These are phyloP conservation scores for Hyaloperonospora arabidopsidis DNA, from an alignment of 352 stramenopile genomes.

Conservation along the genomic window DNA sequence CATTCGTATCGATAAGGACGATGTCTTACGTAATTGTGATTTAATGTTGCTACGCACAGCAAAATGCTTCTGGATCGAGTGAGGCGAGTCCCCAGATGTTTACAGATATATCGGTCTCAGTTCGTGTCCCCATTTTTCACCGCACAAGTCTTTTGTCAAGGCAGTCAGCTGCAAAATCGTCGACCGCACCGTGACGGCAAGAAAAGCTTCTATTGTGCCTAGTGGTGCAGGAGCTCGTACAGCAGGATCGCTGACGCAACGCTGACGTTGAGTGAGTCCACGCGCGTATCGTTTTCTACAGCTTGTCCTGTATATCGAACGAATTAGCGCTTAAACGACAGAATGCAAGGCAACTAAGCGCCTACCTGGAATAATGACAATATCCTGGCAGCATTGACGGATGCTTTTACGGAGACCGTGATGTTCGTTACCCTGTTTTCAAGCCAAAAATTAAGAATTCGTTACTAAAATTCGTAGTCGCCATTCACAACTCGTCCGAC, in stretches of 20 bases:
- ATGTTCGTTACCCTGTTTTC: conserved; percentile 61
- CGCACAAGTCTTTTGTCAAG: conserved; percentile 36
- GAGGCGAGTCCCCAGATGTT: conserved; percentile 15
- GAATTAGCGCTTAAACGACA: conserved; percentile 5
- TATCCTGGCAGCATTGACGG: conserved; percentile 60
- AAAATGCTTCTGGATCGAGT: conserved; percentile 1
- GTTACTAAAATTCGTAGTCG: neutral
- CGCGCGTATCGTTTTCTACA: conserved; percentile 51
- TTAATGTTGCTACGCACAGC: conserved; percentile 7
- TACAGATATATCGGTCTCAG: conserved; percentile 32
- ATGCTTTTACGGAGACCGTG: conserved; percentile 65
- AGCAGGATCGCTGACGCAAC: conserved; percentile 69
- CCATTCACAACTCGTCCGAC: neutral
- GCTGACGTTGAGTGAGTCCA: conserved; percentile 80
- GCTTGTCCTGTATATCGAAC: conserved; percentile 28
- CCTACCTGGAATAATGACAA: conserved; percentile 63
- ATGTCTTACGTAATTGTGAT: conserved; percentile 10
- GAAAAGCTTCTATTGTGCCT: conserved; percentile 4
- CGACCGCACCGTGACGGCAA: neutral
- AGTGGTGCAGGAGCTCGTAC: conserved; percentile 71
- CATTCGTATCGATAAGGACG: neutral
- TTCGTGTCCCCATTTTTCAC: conserved; percentile 34
- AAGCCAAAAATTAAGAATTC: neutral
- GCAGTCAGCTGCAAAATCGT: conserved; percentile 7
- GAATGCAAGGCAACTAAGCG: neutral